Percentiles rank a stretch among this genome's conserved stretches.
phyloP scores from a whole-genome alignment of 2,329 filamentous ascomycete species.

The Fusarium protoensiforme region DNA sequence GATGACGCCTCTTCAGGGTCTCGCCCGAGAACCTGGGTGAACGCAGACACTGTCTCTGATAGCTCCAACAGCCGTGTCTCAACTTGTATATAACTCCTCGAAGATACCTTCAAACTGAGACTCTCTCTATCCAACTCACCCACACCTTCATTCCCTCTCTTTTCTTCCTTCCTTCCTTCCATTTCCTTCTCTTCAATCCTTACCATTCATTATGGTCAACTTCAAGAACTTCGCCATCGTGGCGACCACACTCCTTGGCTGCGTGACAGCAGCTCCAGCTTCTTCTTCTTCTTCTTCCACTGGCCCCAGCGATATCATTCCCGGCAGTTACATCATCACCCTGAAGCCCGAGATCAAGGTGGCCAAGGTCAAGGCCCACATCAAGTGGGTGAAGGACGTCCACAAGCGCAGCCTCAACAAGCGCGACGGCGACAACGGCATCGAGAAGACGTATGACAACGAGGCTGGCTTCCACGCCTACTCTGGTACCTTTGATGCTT shows the following conservation, averaged over 20 bases:
- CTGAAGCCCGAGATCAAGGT: slow-evolving; percentile 63
- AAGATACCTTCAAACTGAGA: background rate
- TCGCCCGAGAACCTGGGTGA: slow-evolving; percentile 7
- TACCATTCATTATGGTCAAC: slow-evolving; percentile 41
- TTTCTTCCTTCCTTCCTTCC: slow-evolving; percentile 1
- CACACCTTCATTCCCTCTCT: slow-evolving; percentile 20
- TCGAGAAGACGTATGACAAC: slow-evolving; percentile 46
- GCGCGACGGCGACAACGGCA: slow-evolving; percentile 52
- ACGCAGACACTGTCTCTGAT: background rate
- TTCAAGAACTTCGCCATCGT: slow-evolving; percentile 40
- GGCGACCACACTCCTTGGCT: slow-evolving; percentile 39
- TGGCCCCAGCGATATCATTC: slow-evolving; percentile 37
- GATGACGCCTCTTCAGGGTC: slow-evolving; percentile 12
- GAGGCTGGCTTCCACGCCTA: slow-evolving; percentile 53
- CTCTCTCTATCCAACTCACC: background rate
- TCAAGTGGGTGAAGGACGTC: slow-evolving; percentile 61
- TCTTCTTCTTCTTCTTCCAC: slow-evolving; percentile 23
- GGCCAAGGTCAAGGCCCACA: slow-evolving; percentile 58
- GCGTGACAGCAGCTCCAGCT: slow-evolving; percentile 29
- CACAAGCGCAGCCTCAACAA: slow-evolving; percentile 64
- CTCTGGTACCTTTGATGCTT: slow-evolving; percentile 54
- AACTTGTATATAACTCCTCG: slow-evolving; percentile 18
- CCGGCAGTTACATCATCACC: slow-evolving; percentile 68
- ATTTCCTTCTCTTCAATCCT: background rate
- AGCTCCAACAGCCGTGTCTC: background rate